Evolutionary conservation across 148 eudicot genomes (phyloP).

Genomic region (Amaranthus palmeri): DNA sequence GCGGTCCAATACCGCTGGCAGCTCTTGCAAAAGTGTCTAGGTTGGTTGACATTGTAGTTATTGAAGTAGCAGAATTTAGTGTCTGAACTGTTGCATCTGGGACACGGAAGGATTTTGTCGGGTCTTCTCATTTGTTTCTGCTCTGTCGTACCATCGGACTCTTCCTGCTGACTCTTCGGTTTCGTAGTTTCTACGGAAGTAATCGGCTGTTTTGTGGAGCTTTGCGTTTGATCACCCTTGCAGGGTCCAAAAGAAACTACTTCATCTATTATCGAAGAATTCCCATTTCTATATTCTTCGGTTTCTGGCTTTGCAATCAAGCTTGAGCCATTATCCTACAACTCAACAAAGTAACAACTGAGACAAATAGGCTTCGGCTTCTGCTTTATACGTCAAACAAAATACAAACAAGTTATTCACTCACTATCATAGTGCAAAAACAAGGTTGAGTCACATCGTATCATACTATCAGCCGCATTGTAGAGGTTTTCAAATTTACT

Average conservation of each 20-base stretch:
- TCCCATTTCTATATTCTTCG: constrained; percentile 16
- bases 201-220: not conserved
- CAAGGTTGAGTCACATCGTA: no score
- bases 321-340: constrained; percentile 28
- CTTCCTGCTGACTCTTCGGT: constrained; percentile 19
- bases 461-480: no score
- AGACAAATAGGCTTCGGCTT: not conserved
- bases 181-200: constrained; percentile 7
- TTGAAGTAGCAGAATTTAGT: constrained; percentile 42
- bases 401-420: not conserved
- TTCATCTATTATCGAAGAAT: constrained; percentile 9
- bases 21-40: constrained; percentile 32
- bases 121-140: constrained; percentile 32
- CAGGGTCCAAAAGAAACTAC: constrained; percentile 6
- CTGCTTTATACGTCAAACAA: not conserved
- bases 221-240: constrained; percentile 20
- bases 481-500: no score
- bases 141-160: constrained; percentile 18
- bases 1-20: constrained; percentile 35
- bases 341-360: not conserved
- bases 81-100: constrained; percentile 42
- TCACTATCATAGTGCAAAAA: not conserved
- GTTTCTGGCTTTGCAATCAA: constrained; percentile 20
- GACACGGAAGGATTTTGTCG: constrained; percentile 44
- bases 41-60: constrained; percentile 33